A percentile compares a stretch with the other conserved stretches of the same genome.
phyloP scores from a whole-genome alignment of 2,329 filamentous ascomycete species.

The Nothopassalora personata region DNA sequence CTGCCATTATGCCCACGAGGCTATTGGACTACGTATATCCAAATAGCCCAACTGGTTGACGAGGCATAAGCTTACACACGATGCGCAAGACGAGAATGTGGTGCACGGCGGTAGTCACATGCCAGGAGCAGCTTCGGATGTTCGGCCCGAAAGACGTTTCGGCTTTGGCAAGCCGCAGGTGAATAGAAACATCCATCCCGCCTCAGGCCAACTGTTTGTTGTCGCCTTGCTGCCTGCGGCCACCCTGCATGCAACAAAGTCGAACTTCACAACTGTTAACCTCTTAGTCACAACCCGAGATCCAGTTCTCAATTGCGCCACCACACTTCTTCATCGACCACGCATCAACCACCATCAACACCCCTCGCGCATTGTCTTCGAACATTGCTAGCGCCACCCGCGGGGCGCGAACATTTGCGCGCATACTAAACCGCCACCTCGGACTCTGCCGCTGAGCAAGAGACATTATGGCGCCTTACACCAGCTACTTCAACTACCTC shows the following conservation, averaged over 20 bases:
- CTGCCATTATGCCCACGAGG: too few relatives aligned
- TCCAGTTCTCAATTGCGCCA: not conserved
- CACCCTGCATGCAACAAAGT: not conserved
- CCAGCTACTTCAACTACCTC: not conserved
- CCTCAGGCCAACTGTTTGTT: not conserved
- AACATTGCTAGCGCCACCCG: not conserved
- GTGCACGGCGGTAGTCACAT: not conserved
- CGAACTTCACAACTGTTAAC: not conserved
- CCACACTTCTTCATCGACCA: not conserved
- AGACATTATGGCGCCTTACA: not conserved
- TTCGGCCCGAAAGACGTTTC: not conserved
- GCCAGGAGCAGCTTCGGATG: not conserved
- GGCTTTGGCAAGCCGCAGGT: not conserved
- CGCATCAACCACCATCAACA: not conserved
- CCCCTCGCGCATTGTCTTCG: not conserved
- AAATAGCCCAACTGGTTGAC: too few relatives aligned
- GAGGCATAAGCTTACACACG: too few relatives aligned
- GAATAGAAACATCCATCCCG: not conserved
- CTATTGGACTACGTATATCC: too few relatives aligned
- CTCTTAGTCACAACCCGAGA: not conserved
- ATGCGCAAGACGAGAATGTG: not conserved
- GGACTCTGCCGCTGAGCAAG: too few relatives aligned
- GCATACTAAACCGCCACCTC: not conserved
- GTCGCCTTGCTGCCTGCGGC: constrained; percentile 4
- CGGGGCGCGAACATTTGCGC: not conserved